Conservation (phyloP, 352 stramenopile species). For the Salisapilia sapeloensis region DNA sequence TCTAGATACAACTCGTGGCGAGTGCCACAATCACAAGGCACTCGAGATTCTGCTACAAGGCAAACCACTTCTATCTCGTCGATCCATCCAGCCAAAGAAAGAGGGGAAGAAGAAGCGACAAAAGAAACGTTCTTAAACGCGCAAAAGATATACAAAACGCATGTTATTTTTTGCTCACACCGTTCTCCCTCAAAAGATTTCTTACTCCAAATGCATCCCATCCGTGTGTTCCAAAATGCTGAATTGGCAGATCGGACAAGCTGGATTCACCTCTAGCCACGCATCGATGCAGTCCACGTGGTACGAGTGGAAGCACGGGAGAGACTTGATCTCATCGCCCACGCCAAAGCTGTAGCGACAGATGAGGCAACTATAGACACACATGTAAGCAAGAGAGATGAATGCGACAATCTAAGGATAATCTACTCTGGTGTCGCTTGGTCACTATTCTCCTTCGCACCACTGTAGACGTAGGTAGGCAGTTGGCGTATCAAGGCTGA, state of each 20-base stretch:
- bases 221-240: no score
- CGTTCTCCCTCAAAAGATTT: no score
- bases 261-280: conserved; percentile 85
- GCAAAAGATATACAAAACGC: no score
- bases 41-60: conserved; percentile 51
- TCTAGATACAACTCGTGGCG: conserved; percentile 30
- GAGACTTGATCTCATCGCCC: conserved; percentile 84
- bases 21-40: conserved; percentile 38
- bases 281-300: conserved; percentile 87
- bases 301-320: conserved; percentile 90
- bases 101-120: conserved; percentile 1
- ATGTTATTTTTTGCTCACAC: no score
- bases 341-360: conserved; percentile 81
- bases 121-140: no score
- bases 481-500: conserved; percentile 59
- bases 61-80: conserved; percentile 47
- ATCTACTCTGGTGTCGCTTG: conserved; percentile 43
- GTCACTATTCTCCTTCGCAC: conserved; percentile 19
- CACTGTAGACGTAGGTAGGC: conserved; percentile 58
- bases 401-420: not conserved
- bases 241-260: conserved; percentile 82
- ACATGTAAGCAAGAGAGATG: not conserved
- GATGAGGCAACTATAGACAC: conserved; percentile 70
- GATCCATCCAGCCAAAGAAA: conserved; percentile 48
- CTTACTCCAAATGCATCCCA: no score